Base-by-base conservation (phyloP, 495 filamentous ascomycete species). In the Ramalina intermedia region DNA sequence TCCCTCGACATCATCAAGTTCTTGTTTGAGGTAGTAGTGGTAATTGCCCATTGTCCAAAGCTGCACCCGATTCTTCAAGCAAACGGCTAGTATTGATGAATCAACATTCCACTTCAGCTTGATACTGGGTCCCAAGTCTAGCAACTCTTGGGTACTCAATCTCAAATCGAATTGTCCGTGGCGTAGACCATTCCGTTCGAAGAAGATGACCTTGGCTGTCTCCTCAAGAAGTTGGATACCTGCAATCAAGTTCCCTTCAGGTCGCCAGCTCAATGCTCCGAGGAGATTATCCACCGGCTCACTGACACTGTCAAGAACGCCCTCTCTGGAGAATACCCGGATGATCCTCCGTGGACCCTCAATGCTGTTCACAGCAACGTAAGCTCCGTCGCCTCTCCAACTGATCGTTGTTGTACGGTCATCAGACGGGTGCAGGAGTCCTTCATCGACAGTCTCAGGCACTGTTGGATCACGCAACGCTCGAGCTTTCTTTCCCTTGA, bases 21-120 rank as follows among this genome's bases (percentile, higher is more conserved):
- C 91, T 65, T 95, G 90, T 65, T 96, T 98, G n/a, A 96, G 68
- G 60, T 96, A 96, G 72, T 88, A 96, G 58, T 98, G 85, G 58
- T 98, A 98, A 60, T 98, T 98, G 8, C 88, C 84, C 70, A 82
- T 91, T 2, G 85, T 93, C 89, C 91, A 98, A n/a, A 96, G 67
- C 56, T 98, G 91, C 14, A 90, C 67, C 37, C 81, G 73, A 53
- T 94, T 79, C 38, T 68, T 66, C 58, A 88, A 77, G 18, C 72
- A 72, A 9, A 96, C 81, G 3, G 91, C 91, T 20, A 98, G 73
- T 13, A 94, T 85, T 4, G 82, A 85, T 0, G 91, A 96, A 57
- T 96, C 90, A 14, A 78, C 65, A 53, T 95, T 96, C 91, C 91
- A 98, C 47, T 74, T 70, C 6, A 98, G 61, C 1, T 69, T 62